Conservation (phyloP, 176 grass and related monocot genomes). For the Pharus latifolius region DNA sequence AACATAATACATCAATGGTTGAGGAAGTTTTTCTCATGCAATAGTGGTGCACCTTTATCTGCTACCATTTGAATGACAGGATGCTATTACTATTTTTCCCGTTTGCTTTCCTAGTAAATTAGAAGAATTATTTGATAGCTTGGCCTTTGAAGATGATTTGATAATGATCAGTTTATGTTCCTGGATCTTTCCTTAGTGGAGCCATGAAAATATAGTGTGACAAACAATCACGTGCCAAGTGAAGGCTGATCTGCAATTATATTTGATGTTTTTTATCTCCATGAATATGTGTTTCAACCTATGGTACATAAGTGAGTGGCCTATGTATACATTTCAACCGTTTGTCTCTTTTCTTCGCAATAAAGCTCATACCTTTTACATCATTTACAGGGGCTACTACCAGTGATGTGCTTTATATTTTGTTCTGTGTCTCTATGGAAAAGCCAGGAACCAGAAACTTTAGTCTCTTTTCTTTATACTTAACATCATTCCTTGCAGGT, state of each 20-base stretch:
- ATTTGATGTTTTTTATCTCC: background rate
- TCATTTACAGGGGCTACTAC: too few relatives aligned
- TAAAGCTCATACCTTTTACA: too few relatives aligned
- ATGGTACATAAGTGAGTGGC: background rate
- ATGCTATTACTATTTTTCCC: background rate
- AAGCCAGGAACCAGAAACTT: background rate
- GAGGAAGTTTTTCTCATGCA: background rate
- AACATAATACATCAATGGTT: background rate
- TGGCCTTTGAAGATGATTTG: background rate
- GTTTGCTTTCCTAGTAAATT: background rate
- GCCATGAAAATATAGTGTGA: background rate
- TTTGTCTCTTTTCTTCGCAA: too few relatives aligned
- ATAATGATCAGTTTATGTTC: background rate
- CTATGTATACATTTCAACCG: too few relatives aligned
- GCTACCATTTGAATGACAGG: background rate
- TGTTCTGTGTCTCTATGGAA: too few relatives aligned
- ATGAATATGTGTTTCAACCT: background rate
- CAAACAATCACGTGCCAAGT: background rate
- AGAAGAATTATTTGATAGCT: background rate
- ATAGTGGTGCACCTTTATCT: background rate
- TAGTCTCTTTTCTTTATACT: background rate
- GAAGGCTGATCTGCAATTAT: background rate
- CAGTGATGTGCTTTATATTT: too few relatives aligned
- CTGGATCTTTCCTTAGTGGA: background rate
- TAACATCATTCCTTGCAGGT: conserved; percentile 48